Base-by-base conservation (phyloP, 208 protist genomes). In the Crithidia sp. region DNA sequence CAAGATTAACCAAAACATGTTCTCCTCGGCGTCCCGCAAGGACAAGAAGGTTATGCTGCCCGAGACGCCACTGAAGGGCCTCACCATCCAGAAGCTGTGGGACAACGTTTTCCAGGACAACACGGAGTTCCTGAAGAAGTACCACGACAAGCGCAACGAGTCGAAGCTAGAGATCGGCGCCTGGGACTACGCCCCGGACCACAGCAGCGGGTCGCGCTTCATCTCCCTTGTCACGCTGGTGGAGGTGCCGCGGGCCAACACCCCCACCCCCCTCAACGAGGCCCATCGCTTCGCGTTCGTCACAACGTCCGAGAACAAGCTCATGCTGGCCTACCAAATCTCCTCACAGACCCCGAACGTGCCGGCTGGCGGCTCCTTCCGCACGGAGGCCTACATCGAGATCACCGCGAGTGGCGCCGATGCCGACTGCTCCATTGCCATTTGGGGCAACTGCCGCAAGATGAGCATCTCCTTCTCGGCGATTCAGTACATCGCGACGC, bases 341-440 rank as follows among this genome's bases (percentile, higher is more conserved):
- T 95, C 91, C 7, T 94, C 88, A 10, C 86, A 95, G 61, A 95
- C 88, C 1, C 91, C 91, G 19, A 77, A 86, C 69, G 81, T 95
- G 19, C 79, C 88, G 36, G 80, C 76, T 3, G 91, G 91, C 17
- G 68, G 77, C 37, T 84, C 86, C 17, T 95, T 95, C 64, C 86
- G 91, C 58, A 92, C 87, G 7, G 91, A 95, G 79, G 82, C 88
- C 28, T 79, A 91, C 56, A 71, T 80, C 8, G 82, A 90, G 68
- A 85, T 95, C 67, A 91, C 88, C n/a, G 88, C 88, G 4, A 75
- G 73, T 45, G 83, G 73, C 56, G 77, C 79, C 16, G 76, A 88
- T 50, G 64, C 55, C 6, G 82, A 91, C 61, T 91, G 84, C 80
- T 76, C 81, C 55, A 82, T 95, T 12, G 77, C 71, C 40, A 77